phyloP scores from a whole-genome alignment of 352 stramenopile genomes.

The Elongisporangium prolatum region DNA sequence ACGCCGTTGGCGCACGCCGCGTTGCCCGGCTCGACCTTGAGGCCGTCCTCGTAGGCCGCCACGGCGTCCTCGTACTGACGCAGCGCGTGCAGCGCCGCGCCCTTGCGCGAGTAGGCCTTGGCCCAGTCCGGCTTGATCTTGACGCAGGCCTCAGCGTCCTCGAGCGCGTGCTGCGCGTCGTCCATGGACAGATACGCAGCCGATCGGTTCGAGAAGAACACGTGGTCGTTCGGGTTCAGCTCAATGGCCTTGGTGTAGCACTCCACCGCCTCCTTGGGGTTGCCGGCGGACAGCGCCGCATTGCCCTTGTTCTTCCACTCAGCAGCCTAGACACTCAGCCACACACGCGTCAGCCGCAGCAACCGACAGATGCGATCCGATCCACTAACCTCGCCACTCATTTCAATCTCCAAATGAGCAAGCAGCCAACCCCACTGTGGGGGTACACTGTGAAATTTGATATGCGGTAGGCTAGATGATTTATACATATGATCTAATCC shows the following conservation, averaged over 20 bases:
- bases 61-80: conserved; percentile 82
- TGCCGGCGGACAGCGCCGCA: conserved; percentile 89
- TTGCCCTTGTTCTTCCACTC: conserved; percentile 96
- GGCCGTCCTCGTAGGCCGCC: conserved; percentile 76
- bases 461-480: not conserved
- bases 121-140: conserved; percentile 92
- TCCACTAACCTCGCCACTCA: not conserved
- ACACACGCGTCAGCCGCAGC: not conserved
- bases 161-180: conserved; percentile 90
- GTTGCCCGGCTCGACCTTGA: conserved; percentile 92
- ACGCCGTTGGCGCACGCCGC: conserved; percentile 90
- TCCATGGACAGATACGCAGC: conserved; percentile 96
- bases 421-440: not conserved
- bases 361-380: not conserved
- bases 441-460: not conserved
- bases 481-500: not conserved
- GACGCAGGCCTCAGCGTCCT: conserved; percentile 97
- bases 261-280: conserved; percentile 94
- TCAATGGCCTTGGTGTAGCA: conserved; percentile 97
- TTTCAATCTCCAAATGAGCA: not conserved
- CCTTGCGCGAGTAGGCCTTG: conserved; percentile 98
- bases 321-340: conserved; percentile 22
- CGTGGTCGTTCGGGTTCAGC: conserved; percentile 92
- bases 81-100: conserved; percentile 95
- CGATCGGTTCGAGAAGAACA: conserved; percentile 98